Conservation (phyloP, 345 rosid genomes). For the Salix arbutifolia region DNA sequence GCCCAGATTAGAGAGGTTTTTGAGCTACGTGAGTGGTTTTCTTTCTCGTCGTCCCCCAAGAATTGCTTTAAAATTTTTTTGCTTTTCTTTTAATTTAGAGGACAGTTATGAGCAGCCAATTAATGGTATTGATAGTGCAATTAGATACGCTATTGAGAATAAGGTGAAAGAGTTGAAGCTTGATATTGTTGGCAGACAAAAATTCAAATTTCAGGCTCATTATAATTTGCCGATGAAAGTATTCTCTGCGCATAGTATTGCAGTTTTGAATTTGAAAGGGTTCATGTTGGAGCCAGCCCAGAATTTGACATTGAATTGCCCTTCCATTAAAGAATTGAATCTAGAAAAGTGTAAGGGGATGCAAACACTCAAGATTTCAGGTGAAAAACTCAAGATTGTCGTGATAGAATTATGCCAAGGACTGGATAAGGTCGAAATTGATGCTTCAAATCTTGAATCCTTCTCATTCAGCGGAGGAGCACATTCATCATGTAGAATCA, state of each 20-base stretch:
- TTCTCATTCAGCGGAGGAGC: neutral
- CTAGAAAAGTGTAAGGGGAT: neutral
- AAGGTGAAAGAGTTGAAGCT: neutral
- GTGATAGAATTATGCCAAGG: neutral
- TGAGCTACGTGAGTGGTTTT: neutral
- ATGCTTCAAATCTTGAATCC: neutral
- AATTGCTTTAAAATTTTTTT: too few relatives aligned
- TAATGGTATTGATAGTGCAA: neutral
- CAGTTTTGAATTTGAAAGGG: neutral
- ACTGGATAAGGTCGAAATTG: neutral
- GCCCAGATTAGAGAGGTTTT: neutral
- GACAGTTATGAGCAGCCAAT: neutral
- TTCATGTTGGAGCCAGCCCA: neutral
- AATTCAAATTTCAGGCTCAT: neutral
- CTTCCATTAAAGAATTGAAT: neutral
- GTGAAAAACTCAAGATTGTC: neutral
- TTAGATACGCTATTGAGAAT: neutral
- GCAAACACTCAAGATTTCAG: neutral
- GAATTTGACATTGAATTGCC: neutral
- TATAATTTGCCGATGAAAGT: neutral
- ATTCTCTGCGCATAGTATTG: neutral
- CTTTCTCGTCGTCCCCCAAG: neutral
- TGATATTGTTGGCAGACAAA: neutral
- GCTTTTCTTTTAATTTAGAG: neutral
- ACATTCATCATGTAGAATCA: neutral